These are phyloP conservation scores for Phaeodactylum tricornutum DNA, from an alignment of 108 stramenopile genomes.

Conservation along the genomic window DNA sequence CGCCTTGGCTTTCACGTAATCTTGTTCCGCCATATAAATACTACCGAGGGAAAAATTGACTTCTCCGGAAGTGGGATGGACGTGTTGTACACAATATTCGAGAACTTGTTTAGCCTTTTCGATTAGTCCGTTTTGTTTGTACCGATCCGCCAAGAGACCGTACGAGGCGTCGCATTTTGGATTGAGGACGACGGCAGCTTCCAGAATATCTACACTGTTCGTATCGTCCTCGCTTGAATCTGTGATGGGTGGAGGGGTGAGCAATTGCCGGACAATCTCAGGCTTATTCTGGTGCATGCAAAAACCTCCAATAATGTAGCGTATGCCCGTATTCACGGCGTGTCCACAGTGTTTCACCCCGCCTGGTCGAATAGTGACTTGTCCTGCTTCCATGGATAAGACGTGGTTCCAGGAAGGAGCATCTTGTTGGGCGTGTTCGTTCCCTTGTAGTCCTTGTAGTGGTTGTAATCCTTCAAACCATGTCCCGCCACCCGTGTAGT, in stretches of 20 bases:
- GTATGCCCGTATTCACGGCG: conserved; percentile 24
- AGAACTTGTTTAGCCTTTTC: conserved; percentile 25
- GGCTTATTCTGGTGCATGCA: conserved; percentile 33
- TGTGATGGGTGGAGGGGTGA: conserved; percentile 4
- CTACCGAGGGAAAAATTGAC: conserved; percentile 30
- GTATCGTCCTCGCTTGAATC: conserved; percentile 5
- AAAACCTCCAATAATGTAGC: conserved; percentile 53
- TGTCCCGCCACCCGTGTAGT: conserved; percentile 41
- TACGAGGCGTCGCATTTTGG: conserved; percentile 35
- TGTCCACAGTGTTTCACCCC: conserved; percentile 44
- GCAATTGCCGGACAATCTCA: conserved; percentile 33
- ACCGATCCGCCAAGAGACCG: conserved; percentile 14
- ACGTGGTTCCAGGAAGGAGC: too few species aligned
- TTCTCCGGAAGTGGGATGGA: conserved; percentile 28
- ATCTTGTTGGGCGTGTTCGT: conserved; percentile 1
- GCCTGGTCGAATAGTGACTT: conserved; percentile 43
- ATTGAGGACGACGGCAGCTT: conserved; percentile 36
- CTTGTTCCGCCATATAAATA: conserved; percentile 6
- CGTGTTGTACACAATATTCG: conserved; percentile 28
- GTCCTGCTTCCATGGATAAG: conserved; percentile 35
- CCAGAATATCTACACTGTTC: conserved; percentile 7
- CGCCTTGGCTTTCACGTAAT: conserved; percentile 12
- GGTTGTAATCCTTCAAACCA: conserved; percentile 29
- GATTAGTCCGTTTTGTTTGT: conserved; percentile 9
- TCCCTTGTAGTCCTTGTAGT: background rate